Evolutionary conservation across 768 basidiomycete genomes (phyloP).

Genomic region (Hygrophoropsis aurantiaca): DNA sequence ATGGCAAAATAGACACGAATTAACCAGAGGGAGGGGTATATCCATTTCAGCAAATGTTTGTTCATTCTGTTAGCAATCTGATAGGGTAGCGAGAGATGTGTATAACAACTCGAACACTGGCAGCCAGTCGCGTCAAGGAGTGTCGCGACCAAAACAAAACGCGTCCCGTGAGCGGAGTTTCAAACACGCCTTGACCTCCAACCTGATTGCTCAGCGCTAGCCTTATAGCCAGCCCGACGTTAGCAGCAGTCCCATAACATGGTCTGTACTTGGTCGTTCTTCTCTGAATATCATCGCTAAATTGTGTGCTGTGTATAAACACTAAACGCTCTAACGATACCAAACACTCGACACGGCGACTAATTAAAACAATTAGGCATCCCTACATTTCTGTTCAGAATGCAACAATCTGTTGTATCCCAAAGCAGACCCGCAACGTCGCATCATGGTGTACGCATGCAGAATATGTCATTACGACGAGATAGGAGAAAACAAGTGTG

Average conservation of each 20-base stretch:
- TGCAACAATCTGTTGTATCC: conserved; percentile 96
- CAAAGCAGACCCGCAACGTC: conserved; percentile 82
- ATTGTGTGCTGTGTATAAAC: not conserved
- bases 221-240: no score
- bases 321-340: no score
- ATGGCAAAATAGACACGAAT: conserved; percentile 30
- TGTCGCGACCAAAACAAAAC: no score
- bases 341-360: no score
- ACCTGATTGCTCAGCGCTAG: not conserved
- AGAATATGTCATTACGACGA: conserved; percentile 89
- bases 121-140: no score
- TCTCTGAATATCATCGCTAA: conserved; percentile 15
- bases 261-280: conserved; percentile 20
- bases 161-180: conserved; percentile 22
- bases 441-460: conserved; percentile 87
- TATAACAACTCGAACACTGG: no score
- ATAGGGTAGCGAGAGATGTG: no score
- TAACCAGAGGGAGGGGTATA: conserved; percentile 25
- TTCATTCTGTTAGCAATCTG: conserved; percentile 3
- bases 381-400: conserved; percentile 89
- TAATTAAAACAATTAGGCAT: conserved; percentile 49
- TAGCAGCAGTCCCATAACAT: no score
- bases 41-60: conserved; percentile 13
- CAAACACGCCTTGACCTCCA: conserved; percentile 18
- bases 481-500: conserved; percentile 82